Percentiles rank a stretch among this genome's conserved stretches.
Conservation (phyloP, 495 filamentous ascomycete genomes). For the Aspergillus egyptiacus region DNA sequence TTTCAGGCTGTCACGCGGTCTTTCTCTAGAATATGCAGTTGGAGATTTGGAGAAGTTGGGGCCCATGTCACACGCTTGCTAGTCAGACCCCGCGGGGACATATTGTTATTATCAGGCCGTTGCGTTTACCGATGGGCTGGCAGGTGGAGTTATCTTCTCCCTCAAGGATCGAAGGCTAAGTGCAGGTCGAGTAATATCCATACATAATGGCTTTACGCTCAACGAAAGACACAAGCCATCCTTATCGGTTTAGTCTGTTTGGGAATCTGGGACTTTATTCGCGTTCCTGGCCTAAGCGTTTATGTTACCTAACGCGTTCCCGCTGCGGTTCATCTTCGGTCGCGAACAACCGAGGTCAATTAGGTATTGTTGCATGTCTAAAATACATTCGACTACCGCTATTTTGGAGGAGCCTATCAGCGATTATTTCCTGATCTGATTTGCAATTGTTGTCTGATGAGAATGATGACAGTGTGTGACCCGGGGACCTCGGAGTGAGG, state of each 20-base stretch:
- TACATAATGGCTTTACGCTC: too few species aligned
- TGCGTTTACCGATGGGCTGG: too few species aligned
- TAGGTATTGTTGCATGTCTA: background rate
- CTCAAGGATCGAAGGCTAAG: too few species aligned
- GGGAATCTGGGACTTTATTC: background rate
- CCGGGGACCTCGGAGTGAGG: too few species aligned
- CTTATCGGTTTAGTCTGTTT: slow-evolving; percentile 8
- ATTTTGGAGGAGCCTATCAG: too few species aligned
- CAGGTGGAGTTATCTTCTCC: too few species aligned
- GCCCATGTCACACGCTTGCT: too few species aligned
- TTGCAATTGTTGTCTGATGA: background rate
- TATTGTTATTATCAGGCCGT: background rate
- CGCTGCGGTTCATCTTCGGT: slow-evolving; percentile 13
- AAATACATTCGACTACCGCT: background rate
- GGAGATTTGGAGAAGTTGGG: background rate
- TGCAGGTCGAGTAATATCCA: too few species aligned
- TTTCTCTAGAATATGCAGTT: background rate
- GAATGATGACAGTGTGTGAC: too few species aligned
- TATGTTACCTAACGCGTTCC: slow-evolving; percentile 23
- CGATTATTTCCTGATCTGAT: too few species aligned
- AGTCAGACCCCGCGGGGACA: too few species aligned
- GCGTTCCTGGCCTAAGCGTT: slow-evolving; percentile 6
- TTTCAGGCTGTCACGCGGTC: background rate
- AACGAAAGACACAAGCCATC: slow-evolving; percentile 5
- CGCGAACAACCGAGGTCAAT: background rate